Evolutionary conservation across 2,329 filamentous ascomycete genomes (phyloP), one percentile per base, ranked within the genome.

Genomic region (Ceratocystis destructans): DNA sequence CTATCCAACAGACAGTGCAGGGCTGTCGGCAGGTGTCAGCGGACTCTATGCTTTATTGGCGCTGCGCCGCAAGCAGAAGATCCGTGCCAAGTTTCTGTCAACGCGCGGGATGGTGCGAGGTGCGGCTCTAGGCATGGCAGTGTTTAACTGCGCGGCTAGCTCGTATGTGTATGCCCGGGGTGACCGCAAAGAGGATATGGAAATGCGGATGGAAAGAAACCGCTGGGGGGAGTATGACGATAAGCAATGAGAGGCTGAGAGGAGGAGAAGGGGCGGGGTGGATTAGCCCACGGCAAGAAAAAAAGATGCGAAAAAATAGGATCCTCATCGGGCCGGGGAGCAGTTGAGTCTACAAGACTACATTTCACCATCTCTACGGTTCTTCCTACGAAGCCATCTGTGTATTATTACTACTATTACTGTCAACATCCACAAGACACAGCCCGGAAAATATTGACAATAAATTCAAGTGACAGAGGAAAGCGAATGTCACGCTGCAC

Each of bases 31-130:
- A 64, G 81, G 82, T 17, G 81, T 80, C 75, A 82, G 80, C 57
- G 82, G 82, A 37, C 76, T 84, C 17, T 85, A 85, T 72, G 78
- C 79, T 3, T 74, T 85, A 46, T 75, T 84, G 62, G 81, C 82
- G 1, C 73, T 82, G 68, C 79, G 82, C 2, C 74, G 78, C 55
- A 74, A 79, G 22, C 77, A 77, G 70, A 69, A 73, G 50, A 63
- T 75, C n/a, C 73, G 74, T 45, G 71, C 73, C 53, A 78, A 77
- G 68, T 66, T 68, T 28, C 77, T 83, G 70, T 76, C 77, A 12
- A 73, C 78, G 12, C 75, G 82, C 20, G 82, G 82, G 3, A 71
- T 75, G 1, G 80, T 84, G n/a, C 76, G 82, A 22, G 80, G 77
- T 5, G 71, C 74, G 0, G 81, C 83, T 17, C 73, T 84, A 61